Base-by-base conservation (phyloP, 2,329 filamentous ascomycete genomes). In the Penicillium expansum region DNA sequence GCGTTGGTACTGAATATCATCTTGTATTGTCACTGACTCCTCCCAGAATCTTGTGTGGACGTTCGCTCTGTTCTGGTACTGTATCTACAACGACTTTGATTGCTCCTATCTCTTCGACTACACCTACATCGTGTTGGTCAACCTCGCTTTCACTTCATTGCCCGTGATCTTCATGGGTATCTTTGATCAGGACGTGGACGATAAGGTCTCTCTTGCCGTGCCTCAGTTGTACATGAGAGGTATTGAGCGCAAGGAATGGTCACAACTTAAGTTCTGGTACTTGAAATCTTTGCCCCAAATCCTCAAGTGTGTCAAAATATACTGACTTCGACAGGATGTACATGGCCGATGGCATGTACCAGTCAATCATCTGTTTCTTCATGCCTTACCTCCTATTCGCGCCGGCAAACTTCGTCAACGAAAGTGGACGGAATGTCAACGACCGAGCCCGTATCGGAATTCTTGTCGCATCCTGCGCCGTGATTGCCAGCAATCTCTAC, bases 81-180 rank as follows among this genome's bases (percentile, higher is more conserved):
- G 95, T 72, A 91, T 96, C 53, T 99, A 89, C 76, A 91, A 90
- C 80, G 89, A 96, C 76, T 97, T 95, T 74, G 94, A 99, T 78
- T 92, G 93, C 74, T 93, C 93, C 44, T 97, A 97, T 72, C 86
- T 97, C 52, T 97, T 95, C 78, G 94, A 99, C 75, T 97, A 96
- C 79, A 95, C 91, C 38, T 99, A 97, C 77, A 96, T 99, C 68
- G 82, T 97, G 61, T 83, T 97, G 71, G 96, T 96, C 82, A 97
- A 97, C 78, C 80, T 99, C 73, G 90, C 92, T 56, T 99, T 99
- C 76, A 99, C 94, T 6, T 99, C 94, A 16, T 77, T 99, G 20
- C 92, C 94, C 3, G 90, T 97, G 59, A 92, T 94, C 65, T 85
- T 99, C 65, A 95, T 97, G 86, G 94, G 94, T 76, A 90, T 99